Evolutionary conservation across 345 rosid species (phyloP).

Genomic region (Clarkia xantiana): DNA sequence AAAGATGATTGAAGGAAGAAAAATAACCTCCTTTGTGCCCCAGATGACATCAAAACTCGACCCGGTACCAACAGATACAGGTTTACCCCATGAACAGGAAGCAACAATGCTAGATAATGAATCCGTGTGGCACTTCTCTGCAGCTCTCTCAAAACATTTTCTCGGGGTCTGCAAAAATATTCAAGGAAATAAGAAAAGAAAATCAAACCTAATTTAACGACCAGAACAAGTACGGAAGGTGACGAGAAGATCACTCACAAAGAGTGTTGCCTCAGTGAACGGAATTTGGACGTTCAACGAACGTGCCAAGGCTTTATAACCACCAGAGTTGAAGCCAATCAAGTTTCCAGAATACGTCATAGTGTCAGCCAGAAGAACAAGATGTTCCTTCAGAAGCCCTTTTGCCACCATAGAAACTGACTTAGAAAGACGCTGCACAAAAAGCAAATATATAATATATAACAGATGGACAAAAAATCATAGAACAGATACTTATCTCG

Average conservation of each 20-base stretch:
- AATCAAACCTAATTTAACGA: not conserved
- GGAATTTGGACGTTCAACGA: constrained; percentile 81
- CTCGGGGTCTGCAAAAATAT: constrained; percentile 46
- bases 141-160: constrained; percentile 84
- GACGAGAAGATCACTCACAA: constrained; percentile 30
- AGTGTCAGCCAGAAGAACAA: constrained; percentile 68
- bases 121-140: constrained; percentile 72
- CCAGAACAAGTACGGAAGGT: not conserved
- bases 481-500: not conserved
- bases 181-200: not conserved
- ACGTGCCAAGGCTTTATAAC: constrained; percentile 58
- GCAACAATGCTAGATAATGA: constrained; percentile 70
- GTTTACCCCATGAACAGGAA: constrained; percentile 91
- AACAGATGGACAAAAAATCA: no score
- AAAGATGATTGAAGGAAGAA: constrained; percentile 2
- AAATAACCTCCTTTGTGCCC: constrained; percentile 41
- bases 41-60: constrained; percentile 70
- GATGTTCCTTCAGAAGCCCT: constrained; percentile 82
- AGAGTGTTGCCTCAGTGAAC: constrained; percentile 84
- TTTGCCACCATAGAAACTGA: constrained; percentile 72
- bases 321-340: constrained; percentile 81
- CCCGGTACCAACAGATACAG: constrained; percentile 89
- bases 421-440: constrained; percentile 72
- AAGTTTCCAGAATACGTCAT: constrained; percentile 82
- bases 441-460: not conserved